These are phyloP conservation scores for Blastocystis sp. DNA, from an alignment of 352 stramenopile species.

Conservation along the genomic window DNA sequence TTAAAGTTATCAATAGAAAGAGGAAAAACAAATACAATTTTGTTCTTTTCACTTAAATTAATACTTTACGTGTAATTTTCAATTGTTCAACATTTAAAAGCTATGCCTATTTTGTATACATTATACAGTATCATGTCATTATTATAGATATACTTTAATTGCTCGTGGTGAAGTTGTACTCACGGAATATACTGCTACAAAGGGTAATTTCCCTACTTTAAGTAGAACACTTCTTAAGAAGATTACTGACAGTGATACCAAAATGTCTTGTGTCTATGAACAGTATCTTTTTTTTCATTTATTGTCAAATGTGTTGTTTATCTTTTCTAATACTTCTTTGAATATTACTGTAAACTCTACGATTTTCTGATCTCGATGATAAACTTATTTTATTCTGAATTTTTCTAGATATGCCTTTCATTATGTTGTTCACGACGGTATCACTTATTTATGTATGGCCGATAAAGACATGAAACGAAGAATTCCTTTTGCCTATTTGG, in stretches of 20 bases:
- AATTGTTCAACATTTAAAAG: too few species aligned
- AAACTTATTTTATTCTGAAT: too few species aligned
- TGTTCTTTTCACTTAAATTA: too few species aligned
- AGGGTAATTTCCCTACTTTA: slow-evolving; percentile 37
- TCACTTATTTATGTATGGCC: slow-evolving; percentile 38
- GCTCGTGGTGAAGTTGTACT: slow-evolving; percentile 38
- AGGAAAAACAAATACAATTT: too few species aligned
- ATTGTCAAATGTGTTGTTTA: neutral
- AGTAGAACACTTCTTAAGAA: slow-evolving; percentile 32
- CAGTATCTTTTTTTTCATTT: too few species aligned
- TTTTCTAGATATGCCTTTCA: slow-evolving; percentile 33
- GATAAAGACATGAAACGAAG: slow-evolving; percentile 34
- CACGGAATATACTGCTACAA: slow-evolving; percentile 27
- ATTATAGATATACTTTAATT: slow-evolving; percentile 36
- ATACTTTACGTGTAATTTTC: too few species aligned
- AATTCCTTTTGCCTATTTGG: slow-evolving; percentile 36
- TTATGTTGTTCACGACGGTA: slow-evolving; percentile 31
- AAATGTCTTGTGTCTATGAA: slow-evolving; percentile 38
- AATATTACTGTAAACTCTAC: too few species aligned
- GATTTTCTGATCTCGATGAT: too few species aligned
- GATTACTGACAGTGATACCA: slow-evolving; percentile 32
- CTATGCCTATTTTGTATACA: slow-evolving; percentile 31
- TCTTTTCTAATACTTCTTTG: too few species aligned
- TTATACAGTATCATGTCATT: neutral
- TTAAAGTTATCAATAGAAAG: too few species aligned